These are phyloP conservation scores for Schizothecium vesticola DNA, from an alignment of 495 filamentous ascomycete genomes.

Conservation along the genomic window DNA sequence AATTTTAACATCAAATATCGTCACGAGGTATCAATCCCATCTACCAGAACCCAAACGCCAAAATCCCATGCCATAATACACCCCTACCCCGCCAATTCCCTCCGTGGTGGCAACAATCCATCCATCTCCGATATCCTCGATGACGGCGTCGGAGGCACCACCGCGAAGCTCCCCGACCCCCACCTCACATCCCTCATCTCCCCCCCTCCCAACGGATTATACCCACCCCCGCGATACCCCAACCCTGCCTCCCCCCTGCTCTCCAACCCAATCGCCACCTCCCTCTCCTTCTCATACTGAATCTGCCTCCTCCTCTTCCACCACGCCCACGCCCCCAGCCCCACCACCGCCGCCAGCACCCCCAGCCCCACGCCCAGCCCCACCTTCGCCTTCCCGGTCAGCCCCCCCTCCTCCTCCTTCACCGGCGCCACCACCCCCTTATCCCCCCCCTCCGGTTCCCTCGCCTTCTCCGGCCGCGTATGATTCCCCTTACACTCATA, in stretches of 20 bases:
- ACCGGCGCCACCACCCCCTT: not conserved
- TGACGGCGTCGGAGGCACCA: not conserved
- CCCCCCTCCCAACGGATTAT: not conserved
- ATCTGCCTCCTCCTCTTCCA: not conserved
- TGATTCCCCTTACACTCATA: not conserved
- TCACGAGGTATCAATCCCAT: not conserved
- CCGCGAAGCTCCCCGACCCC: not conserved
- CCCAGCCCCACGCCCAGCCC: not conserved
- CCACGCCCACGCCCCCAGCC: not conserved
- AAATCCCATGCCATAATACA: not conserved
- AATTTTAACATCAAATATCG: not conserved
- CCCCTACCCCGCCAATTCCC: not conserved
- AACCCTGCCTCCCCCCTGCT: not conserved
- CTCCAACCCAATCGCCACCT: not conserved
- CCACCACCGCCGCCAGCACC: not conserved
- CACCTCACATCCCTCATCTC: not conserved
- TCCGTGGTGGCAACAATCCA: not conserved
- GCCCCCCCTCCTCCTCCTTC: not conserved
- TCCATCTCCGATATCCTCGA: not conserved
- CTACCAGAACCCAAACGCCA: not conserved
- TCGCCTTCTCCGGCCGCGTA: not conserved
- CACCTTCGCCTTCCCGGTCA: not conserved
- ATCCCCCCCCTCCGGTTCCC: not conserved
- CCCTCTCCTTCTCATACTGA: not conserved
- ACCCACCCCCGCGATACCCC: not conserved